Conservation (phyloP, 177 flowering plant species). For the Vitis hybrid region DNA sequence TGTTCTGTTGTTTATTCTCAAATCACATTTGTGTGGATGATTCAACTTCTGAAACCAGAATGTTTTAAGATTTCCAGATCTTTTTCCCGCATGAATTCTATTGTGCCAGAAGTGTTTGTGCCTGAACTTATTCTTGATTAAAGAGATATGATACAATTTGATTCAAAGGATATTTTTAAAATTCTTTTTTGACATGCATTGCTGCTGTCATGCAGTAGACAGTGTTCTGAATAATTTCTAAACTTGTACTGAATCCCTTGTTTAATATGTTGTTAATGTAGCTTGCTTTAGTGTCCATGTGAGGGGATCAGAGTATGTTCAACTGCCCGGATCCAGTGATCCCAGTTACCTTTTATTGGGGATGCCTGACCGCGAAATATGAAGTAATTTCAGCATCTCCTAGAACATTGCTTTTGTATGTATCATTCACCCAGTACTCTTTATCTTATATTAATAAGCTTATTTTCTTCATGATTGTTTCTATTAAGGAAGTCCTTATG, state of each 20-base stretch:
- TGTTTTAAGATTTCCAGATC: not conserved
- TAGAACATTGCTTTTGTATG: too few relatives aligned
- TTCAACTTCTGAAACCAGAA: not conserved
- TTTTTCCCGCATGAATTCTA: not conserved
- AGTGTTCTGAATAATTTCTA: not conserved
- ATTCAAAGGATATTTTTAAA: too few relatives aligned
- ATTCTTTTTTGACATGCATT: not conserved
- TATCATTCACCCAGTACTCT: too few relatives aligned
- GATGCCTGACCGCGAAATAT: slow-evolving; percentile 43
- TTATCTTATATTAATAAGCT: too few relatives aligned
- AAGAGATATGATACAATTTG: too few relatives aligned
- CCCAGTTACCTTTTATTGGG: slow-evolving; percentile 48
- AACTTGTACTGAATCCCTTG: not conserved
- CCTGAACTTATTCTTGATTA: too few relatives aligned
- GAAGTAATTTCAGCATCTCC: slow-evolving; percentile 20
- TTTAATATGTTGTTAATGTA: slow-evolving; percentile 28
- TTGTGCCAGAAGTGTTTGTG: not conserved
- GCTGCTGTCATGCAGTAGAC: not conserved
- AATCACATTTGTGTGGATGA: not conserved
- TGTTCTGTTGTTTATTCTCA: not conserved
- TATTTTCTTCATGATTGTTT: too few relatives aligned
- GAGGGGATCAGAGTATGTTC: slow-evolving; percentile 87
- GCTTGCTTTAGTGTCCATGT: slow-evolving; percentile 87
- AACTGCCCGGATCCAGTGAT: slow-evolving; percentile 55
- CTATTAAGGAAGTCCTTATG: too few relatives aligned